These are phyloP conservation scores for Capsicum chinense DNA, from an alignment of 257 asterid species.

Conservation along the genomic window DNA sequence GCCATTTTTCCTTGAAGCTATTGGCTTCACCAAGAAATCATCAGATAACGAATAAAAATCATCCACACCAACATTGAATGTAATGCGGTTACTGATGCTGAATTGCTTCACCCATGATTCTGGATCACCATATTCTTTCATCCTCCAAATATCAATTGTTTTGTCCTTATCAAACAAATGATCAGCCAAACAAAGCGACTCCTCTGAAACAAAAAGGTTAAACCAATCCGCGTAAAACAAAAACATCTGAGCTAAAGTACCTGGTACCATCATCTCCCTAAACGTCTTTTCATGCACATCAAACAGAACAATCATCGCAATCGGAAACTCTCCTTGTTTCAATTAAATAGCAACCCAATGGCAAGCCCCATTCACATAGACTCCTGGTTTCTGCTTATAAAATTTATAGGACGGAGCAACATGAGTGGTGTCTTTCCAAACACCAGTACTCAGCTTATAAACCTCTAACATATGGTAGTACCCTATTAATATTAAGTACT, in stretches of 20 bases:
- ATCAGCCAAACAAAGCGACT: neutral
- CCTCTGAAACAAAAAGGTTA: neutral
- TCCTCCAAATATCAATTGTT: slow-evolving; percentile 27
- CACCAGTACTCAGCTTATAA: neutral
- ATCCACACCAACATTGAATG: neutral
- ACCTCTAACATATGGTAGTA: neutral
- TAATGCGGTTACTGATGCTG: neutral
- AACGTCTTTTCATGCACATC: neutral
- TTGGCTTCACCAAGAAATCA: slow-evolving; percentile 4
- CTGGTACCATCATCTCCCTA: neutral
- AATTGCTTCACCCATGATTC: neutral
- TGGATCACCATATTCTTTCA: neutral
- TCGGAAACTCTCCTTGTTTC: neutral
- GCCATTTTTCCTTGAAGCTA: slow-evolving; percentile 6
- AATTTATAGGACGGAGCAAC: neutral
- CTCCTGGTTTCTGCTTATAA: neutral
- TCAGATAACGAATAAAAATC: neutral
- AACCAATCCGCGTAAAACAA: neutral
- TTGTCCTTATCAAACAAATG: neutral
- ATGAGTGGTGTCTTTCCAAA: neutral
- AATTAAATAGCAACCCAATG: neutral
- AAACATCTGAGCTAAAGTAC: neutral
- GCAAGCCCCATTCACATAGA: neutral
- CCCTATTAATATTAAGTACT: neutral
- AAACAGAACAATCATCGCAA: neutral